Evolutionary conservation across 352 stramenopile genomes (phyloP).

Genomic region (Globisporangium splendens): DNA sequence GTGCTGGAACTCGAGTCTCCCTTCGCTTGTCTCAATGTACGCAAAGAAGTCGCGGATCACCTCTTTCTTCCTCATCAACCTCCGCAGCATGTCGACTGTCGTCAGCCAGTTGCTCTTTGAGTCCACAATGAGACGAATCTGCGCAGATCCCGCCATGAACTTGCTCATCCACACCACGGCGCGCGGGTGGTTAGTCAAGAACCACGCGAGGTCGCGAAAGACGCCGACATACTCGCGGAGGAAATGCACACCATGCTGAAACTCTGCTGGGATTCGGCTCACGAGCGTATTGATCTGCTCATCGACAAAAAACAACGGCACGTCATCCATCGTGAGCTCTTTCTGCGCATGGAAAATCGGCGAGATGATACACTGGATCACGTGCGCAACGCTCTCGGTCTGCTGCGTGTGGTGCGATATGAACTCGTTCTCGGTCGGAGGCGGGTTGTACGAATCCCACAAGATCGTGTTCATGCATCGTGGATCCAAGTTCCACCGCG

Average conservation of each 20-base stretch:
- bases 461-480: slow-evolving; percentile 42
- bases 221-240: slow-evolving; percentile 28
- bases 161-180: slow-evolving; percentile 37
- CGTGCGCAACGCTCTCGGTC: slow-evolving; percentile 36
- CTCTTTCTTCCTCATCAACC: slow-evolving; percentile 32
- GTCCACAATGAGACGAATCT: slow-evolving; percentile 36
- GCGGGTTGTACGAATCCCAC: slow-evolving; percentile 37
- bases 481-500: slow-evolving; percentile 43
- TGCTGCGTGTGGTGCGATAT: slow-evolving; percentile 29
- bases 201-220: slow-evolving; percentile 43
- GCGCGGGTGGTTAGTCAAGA: slow-evolving; percentile 41
- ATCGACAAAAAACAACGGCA: slow-evolving; percentile 40
- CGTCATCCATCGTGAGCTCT: slow-evolving; percentile 29
- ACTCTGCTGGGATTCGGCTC: slow-evolving; percentile 28
- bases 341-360: slow-evolving; percentile 33
- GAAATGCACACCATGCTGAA: slow-evolving; percentile 29
- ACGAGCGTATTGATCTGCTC: slow-evolving; percentile 41
- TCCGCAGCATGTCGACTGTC: slow-evolving; percentile 47
- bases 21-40: slow-evolving; percentile 36
- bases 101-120: slow-evolving; percentile 41
- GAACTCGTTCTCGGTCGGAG: slow-evolving; percentile 17
- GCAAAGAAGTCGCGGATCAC: slow-evolving; percentile 47
- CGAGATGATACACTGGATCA: slow-evolving; percentile 41
- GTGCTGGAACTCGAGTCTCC: slow-evolving; percentile 29
- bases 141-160: slow-evolving; percentile 28